Conservation (phyloP, 176 grass and related monocot species). For the Oryza punctata region DNA sequence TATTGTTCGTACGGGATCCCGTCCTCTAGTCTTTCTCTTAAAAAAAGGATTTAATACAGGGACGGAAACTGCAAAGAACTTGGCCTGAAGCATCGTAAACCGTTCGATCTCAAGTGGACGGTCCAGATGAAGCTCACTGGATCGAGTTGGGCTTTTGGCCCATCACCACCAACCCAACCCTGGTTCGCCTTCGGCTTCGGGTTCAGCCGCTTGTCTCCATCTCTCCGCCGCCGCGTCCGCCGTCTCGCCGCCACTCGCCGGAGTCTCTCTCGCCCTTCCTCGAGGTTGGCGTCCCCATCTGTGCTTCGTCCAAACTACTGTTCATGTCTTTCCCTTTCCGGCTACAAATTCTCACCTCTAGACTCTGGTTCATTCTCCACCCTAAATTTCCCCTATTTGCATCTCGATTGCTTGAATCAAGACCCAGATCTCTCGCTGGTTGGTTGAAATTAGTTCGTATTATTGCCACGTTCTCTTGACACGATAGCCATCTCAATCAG, state of each 20-base stretch:
- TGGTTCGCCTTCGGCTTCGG: not conserved
- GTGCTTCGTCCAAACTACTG: not conserved
- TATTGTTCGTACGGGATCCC: too few species aligned
- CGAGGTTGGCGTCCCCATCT: not conserved
- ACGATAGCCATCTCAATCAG: not conserved
- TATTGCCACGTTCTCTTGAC: not conserved
- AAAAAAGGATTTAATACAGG: not conserved
- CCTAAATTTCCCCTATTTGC: not conserved
- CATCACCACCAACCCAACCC: not conserved
- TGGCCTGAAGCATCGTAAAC: too few species aligned
- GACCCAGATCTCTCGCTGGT: not conserved
- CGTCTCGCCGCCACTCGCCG: too few species aligned
- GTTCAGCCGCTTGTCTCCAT: not conserved
- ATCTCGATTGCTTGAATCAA: not conserved
- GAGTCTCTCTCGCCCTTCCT: not conserved
- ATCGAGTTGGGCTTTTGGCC: not conserved
- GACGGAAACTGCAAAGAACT: not conserved
- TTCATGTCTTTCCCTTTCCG: too few species aligned
- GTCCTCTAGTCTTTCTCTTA: too few species aligned
- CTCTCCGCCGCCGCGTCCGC: not conserved
- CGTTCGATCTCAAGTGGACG: conserved; percentile 11
- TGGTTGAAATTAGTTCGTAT: not conserved
- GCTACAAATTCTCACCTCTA: not conserved
- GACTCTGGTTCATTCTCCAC: not conserved
- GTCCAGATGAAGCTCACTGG: not conserved